Evolutionary conservation across 2,329 filamentous ascomycete species (phyloP).

Genomic region (Fusarium sp.): DNA sequence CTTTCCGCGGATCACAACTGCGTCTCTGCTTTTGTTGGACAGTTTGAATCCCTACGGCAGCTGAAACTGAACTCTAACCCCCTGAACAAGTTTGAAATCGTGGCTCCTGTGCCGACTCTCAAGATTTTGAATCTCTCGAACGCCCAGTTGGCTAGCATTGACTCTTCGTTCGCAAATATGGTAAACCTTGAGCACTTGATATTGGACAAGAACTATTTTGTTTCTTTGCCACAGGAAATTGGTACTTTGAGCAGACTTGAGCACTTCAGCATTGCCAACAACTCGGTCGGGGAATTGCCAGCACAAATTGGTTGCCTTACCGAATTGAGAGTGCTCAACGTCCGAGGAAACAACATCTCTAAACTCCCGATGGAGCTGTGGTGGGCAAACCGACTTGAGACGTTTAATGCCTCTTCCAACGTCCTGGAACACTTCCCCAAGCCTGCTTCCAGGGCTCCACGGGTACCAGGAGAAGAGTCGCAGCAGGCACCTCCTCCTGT

Average conservation of each 20-base stretch:
- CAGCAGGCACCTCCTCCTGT: constrained; percentile 49
- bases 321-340: constrained; percentile 86
- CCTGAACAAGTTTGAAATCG: constrained; percentile 91
- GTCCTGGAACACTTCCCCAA: constrained; percentile 92
- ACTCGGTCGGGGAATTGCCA: constrained; percentile 85
- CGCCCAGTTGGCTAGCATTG: constrained; percentile 89
- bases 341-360: constrained; percentile 92
- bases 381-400: constrained; percentile 91
- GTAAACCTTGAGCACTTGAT: constrained; percentile 87
- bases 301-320: constrained; percentile 87
- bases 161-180: constrained; percentile 88
- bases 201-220: constrained; percentile 95
- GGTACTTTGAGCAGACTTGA: constrained; percentile 86
- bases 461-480: constrained; percentile 65
- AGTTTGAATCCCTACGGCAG: constrained; percentile 85
- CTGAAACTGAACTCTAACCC: constrained; percentile 95
- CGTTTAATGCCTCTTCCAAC: constrained; percentile 94
- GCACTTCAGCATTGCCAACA: constrained; percentile 93
- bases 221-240: constrained; percentile 86
- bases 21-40: constrained; percentile 88
- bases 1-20: constrained; percentile 92
- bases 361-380: constrained; percentile 93
- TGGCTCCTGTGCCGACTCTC: constrained; percentile 79
- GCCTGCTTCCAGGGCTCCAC: constrained; percentile 76
- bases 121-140: constrained; percentile 90